phyloP scores from a whole-genome alignment of 2,329 filamentous ascomycete species.

The Scleromitrula shiraiana region DNA sequence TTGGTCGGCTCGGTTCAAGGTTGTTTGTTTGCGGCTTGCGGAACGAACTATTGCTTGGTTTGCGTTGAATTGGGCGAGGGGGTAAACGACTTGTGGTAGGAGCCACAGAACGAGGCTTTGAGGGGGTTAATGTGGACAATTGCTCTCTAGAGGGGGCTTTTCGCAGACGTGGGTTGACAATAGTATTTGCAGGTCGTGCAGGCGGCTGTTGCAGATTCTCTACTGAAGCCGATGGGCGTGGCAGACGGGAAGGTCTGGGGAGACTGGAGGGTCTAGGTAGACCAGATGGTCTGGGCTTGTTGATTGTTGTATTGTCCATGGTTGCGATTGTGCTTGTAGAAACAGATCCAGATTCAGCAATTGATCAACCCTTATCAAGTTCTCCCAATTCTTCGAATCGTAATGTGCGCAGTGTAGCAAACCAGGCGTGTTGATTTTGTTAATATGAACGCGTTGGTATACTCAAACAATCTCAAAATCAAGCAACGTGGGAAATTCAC shows the following conservation, averaged over 20 bases:
- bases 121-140: constrained; percentile 12
- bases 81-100: constrained; percentile 1
- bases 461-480: too few relatives aligned
- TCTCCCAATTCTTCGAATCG: not conserved
- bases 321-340: constrained; percentile 2
- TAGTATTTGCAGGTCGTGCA: constrained; percentile 6
- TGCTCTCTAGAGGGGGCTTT: constrained; percentile 20
- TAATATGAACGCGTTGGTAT: too few relatives aligned
- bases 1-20: not conserved
- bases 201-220: constrained; percentile 37
- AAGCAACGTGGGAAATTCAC: not conserved
- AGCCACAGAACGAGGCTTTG: not conserved
- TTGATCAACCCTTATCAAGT: constrained; percentile 9
- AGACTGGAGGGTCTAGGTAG: constrained; percentile 38
- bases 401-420: too few relatives aligned
- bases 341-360: constrained; percentile 8
- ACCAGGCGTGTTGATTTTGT: too few relatives aligned
- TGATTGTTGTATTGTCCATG: constrained; percentile 25
- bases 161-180: constrained; percentile 24
- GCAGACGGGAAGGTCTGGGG: constrained; percentile 46
- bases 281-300: constrained; percentile 19
- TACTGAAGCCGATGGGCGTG: constrained; percentile 39
- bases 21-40: constrained; percentile 10
- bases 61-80: constrained; percentile 10
- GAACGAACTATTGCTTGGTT: constrained; percentile 18